Evolutionary conservation across 176 grass and related monocot genomes (phyloP), one percentile per base, ranked within the genome.

Genomic region (Musa schizocarpa): DNA sequence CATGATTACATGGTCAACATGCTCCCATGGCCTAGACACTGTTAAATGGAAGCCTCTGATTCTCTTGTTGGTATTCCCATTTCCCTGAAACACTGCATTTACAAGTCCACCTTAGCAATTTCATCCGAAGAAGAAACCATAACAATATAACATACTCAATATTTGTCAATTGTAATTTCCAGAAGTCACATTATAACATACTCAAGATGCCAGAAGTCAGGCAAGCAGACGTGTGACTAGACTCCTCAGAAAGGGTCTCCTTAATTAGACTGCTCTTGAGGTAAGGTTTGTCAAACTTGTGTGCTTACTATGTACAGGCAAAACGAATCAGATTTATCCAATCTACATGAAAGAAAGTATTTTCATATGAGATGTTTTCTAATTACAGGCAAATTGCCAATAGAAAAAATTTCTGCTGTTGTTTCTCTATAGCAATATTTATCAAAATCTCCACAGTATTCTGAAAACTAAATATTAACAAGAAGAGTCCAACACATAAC

Each of bases 1-100:
- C 95, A 99, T 99, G 57, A 99, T 20, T 53, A 94, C 86, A 87
- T 99, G 95, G 75, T 94, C 88, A 77, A 91, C 51, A 78, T 94
- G 90, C 50, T 91, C 90, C 80, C 82, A 94, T 52, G 95, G 80
- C 65, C 78, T 99, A 25, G 70, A 52, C 72, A 64, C 48, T 20
- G 79, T 77, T 72, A 89, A 55, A 49, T 72, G 80, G 68, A 80
- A 78, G 52, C 84, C 70, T 82, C 81, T 91, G 69, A 87, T 84
- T 84, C 88, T 89, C 76, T 94, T 98, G 65, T 83, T 89, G 22
- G 56, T 21, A 24, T 80, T 80, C 62, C 69, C 68, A 75, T 81
- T 89, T 77, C 73, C 84, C 78, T 76, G 84, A 80, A 80, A 91
- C 14, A 74, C 83, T 84, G 81, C 78, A 82, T 56, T 87, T 29